These are phyloP conservation scores for Trichophyton simii DNA, from an alignment of 2,329 filamentous ascomycete genomes.

Conservation along the genomic window DNA sequence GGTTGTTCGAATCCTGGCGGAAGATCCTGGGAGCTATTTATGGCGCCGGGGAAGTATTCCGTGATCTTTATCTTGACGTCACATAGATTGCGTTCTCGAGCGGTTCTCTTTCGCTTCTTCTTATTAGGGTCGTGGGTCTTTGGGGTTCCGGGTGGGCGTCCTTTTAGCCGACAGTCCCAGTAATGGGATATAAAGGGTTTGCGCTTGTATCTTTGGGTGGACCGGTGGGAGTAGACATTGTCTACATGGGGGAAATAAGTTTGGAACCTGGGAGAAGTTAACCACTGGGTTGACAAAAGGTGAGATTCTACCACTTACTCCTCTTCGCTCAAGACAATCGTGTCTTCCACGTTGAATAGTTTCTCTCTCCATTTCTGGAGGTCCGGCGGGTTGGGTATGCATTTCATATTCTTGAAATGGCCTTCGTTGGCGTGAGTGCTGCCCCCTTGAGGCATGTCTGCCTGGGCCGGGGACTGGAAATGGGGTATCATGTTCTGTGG, in stretches of 20 bases:
- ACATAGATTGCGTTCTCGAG: constrained; percentile 65
- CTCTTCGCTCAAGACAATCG: constrained; percentile 59
- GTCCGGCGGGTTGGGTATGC: constrained; percentile 54
- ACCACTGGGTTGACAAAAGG: not conserved
- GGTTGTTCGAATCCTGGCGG: constrained; percentile 19
- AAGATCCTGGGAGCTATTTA: constrained; percentile 20
- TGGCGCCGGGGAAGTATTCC: constrained; percentile 54
- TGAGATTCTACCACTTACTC: constrained; percentile 40
- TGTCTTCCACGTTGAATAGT: constrained; percentile 63
- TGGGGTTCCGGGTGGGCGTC: constrained; percentile 62
- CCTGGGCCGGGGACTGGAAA: not conserved
- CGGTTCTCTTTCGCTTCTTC: constrained; percentile 66
- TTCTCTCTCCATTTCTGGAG: constrained; percentile 57
- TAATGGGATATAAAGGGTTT: constrained; percentile 75
- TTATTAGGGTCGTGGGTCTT: constrained; percentile 70
- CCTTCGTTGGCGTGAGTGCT: constrained; percentile 2
- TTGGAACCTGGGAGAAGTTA: constrained; percentile 46
- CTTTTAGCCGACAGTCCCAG: constrained; percentile 74
- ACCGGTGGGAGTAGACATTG: constrained; percentile 74
- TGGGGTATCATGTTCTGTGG: constrained; percentile 4
- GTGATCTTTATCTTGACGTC: constrained; percentile 81
- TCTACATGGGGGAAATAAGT: constrained; percentile 75
- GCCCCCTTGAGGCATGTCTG: not conserved
- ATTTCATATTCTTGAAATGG: constrained; percentile 32
- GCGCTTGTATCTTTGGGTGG: constrained; percentile 67